Percentiles rank a stretch among this genome's conserved stretches.
Evolutionary conservation across 1,139 yeast genomes (phyloP).

Genomic region (Blastobotrys serpentis): DNA sequence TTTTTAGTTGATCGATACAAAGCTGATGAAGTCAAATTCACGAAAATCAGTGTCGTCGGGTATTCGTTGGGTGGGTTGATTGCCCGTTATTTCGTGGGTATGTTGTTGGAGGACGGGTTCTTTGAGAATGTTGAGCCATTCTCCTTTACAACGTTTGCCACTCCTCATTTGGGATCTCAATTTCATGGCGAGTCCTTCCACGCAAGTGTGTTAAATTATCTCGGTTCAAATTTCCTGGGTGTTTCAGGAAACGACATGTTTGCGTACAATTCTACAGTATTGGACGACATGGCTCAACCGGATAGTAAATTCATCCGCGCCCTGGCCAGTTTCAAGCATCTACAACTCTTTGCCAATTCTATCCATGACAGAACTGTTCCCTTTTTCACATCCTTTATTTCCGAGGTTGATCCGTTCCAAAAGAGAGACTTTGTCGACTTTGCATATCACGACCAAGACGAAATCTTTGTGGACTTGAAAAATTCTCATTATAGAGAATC

Average conservation of each 20-base stretch:
- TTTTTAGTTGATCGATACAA: slow-evolving; percentile 16
- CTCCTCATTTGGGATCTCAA: slow-evolving; percentile 79
- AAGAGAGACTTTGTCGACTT: slow-evolving; percentile 28
- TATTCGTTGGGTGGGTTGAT: slow-evolving; percentile 84
- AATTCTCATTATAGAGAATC: slow-evolving; percentile 23
- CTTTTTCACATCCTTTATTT: slow-evolving; percentile 52
- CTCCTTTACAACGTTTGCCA: slow-evolving; percentile 65
- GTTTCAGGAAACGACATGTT: slow-evolving; percentile 74
- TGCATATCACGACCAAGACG: slow-evolving; percentile 19
- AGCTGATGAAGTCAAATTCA: slow-evolving; percentile 24
- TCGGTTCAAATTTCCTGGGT: slow-evolving; percentile 69
- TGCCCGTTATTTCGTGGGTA: slow-evolving; percentile 73
- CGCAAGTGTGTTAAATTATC: slow-evolving; percentile 50
- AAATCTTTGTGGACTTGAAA: slow-evolving; percentile 32
- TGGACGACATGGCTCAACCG: slow-evolving; percentile 59
- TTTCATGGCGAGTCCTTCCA: slow-evolving; percentile 44
- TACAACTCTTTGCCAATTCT: slow-evolving; percentile 67
- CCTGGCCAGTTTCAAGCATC: slow-evolving; percentile 53
- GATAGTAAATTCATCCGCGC: slow-evolving; percentile 53
- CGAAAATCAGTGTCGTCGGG: slow-evolving; percentile 64
- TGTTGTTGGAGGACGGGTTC: slow-evolving; percentile 53
- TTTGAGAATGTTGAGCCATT: slow-evolving; percentile 46
- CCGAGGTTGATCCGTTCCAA: slow-evolving; percentile 49
- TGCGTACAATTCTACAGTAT: slow-evolving; percentile 40
- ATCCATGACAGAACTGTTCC: slow-evolving; percentile 70